Percentiles rank a stretch among this genome's conserved stretches.
phyloP scores from a whole-genome alignment of 129 eudicot species.

The Chrysanthemum seticuspe region DNA sequence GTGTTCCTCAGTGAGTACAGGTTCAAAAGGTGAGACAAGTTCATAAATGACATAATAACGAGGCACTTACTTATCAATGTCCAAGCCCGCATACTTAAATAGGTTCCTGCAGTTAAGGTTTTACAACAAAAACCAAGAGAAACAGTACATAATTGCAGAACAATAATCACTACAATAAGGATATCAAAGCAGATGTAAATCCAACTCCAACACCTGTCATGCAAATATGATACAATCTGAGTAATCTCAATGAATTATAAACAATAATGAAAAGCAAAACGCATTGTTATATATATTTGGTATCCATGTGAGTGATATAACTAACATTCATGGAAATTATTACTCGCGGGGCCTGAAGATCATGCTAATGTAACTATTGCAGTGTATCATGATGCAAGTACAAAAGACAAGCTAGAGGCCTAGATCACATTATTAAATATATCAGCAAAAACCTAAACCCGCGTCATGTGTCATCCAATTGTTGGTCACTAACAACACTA shows the following conservation, averaged over 20 bases:
- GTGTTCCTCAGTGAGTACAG: slow-evolving; percentile 24
- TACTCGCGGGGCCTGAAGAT: neutral
- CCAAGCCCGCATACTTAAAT: slow-evolving; percentile 97
- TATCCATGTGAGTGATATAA: slow-evolving; percentile 14
- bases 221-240: slow-evolving; percentile 26
- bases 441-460: no score
- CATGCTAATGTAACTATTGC: neutral
- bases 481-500: no score
- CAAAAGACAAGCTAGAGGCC: no score
- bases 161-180: slow-evolving; percentile 47
- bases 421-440: no score
- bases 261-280: slow-evolving; percentile 8
- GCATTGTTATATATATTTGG: slow-evolving; percentile 10
- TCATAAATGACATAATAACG: slow-evolving; percentile 1
- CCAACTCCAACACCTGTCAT: slow-evolving; percentile 98
- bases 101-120: slow-evolving; percentile 86
- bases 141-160: slow-evolving; percentile 6
- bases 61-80: slow-evolving; percentile 88
- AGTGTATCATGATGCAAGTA: no score
- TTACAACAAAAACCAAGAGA: slow-evolving; percentile 31
- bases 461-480: no score
- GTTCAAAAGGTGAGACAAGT: neutral
- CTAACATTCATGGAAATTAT: neutral
- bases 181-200: slow-evolving; percentile 94
- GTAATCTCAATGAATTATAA: slow-evolving; percentile 2